Evolutionary conservation across 2,329 filamentous ascomycete genomes (phyloP).

Genomic region (Microascus cirrosus): DNA sequence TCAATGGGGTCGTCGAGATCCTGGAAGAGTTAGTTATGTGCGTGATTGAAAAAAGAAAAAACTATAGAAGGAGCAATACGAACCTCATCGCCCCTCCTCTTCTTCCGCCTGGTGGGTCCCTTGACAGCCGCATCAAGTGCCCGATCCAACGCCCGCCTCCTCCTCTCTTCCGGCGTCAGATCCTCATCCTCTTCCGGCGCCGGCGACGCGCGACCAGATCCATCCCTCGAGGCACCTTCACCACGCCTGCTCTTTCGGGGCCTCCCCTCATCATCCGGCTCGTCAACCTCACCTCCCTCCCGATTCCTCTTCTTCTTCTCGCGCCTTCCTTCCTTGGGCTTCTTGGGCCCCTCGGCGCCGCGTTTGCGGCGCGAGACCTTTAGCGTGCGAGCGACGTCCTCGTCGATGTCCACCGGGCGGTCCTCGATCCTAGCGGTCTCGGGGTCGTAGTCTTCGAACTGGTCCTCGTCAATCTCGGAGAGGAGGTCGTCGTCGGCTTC

Average conservation of each 20-base stretch:
- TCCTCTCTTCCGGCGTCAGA: slow-evolving; percentile 73
- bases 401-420: slow-evolving; percentile 55
- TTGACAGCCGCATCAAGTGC: slow-evolving; percentile 85
- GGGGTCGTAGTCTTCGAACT: slow-evolving; percentile 60
- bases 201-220: slow-evolving; percentile 29
- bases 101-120: slow-evolving; percentile 59
- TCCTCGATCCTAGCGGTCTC: slow-evolving; percentile 52
- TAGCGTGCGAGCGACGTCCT: slow-evolving; percentile 50
- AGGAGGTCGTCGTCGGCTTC: slow-evolving; percentile 31
- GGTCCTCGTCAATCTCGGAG: slow-evolving; percentile 58
- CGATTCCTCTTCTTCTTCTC: slow-evolving; percentile 51
- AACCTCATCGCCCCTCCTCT: slow-evolving; percentile 43
- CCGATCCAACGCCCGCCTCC: slow-evolving; percentile 72
- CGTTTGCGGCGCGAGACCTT: slow-evolving; percentile 59
- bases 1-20: slow-evolving; percentile 87
- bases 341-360: slow-evolving; percentile 43
- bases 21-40: slow-evolving; percentile 25
- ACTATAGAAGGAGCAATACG: no score
- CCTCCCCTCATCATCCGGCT: slow-evolving; percentile 30
- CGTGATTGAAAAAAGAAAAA: neutral
- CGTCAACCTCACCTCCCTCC: slow-evolving; percentile 37
- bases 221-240: slow-evolving; percentile 26
- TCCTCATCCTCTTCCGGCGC: slow-evolving; percentile 69
- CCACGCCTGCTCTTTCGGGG: slow-evolving; percentile 35
- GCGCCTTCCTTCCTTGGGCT: slow-evolving; percentile 62